A percentile compares a stretch with the other conserved stretches of the same genome.
Conservation (phyloP, 176 grass and related monocot genomes). For the Chloris gayana region DNA sequence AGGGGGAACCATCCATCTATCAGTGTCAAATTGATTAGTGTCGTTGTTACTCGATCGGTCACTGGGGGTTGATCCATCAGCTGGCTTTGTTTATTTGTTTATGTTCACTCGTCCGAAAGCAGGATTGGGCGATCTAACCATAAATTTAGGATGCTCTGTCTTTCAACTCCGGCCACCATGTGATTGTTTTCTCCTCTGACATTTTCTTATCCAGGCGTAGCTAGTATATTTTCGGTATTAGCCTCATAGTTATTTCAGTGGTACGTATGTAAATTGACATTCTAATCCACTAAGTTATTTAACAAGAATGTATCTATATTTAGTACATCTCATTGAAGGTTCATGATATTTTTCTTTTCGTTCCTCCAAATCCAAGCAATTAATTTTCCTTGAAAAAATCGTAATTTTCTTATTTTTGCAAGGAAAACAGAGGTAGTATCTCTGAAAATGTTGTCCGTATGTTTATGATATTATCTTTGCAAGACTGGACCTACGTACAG, state of each 20-base stretch:
- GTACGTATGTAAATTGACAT: not conserved
- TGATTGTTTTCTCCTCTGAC: not conserved
- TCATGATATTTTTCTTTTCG: not conserved
- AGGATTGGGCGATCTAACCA: slow-evolving; percentile 22
- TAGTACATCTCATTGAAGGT: not conserved
- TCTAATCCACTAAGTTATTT: too few relatives aligned
- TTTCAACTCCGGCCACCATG: slow-evolving; percentile 17
- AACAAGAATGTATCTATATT: too few relatives aligned
- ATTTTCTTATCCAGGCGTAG: not conserved
- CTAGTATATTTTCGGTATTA: not conserved
- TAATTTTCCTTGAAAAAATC: not conserved
- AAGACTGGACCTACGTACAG: not conserved
- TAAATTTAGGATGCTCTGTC: slow-evolving; percentile 22
- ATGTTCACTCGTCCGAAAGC: not conserved
- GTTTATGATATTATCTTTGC: not conserved
- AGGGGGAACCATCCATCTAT: slow-evolving; percentile 22
- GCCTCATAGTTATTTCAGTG: too few relatives aligned
- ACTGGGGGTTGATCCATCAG: slow-evolving; percentile 29
- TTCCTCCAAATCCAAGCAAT: not conserved
- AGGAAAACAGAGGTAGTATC: too few relatives aligned
- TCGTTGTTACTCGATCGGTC: not conserved
- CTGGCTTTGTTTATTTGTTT: slow-evolving; percentile 5
- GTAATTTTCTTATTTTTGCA: too few relatives aligned
- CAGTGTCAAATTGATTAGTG: slow-evolving; percentile 19
- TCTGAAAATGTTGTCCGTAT: not conserved